Evolutionary conservation across 345 rosid species (phyloP), one percentile per base, ranked within the genome.

Genomic region (Acer campestre): DNA sequence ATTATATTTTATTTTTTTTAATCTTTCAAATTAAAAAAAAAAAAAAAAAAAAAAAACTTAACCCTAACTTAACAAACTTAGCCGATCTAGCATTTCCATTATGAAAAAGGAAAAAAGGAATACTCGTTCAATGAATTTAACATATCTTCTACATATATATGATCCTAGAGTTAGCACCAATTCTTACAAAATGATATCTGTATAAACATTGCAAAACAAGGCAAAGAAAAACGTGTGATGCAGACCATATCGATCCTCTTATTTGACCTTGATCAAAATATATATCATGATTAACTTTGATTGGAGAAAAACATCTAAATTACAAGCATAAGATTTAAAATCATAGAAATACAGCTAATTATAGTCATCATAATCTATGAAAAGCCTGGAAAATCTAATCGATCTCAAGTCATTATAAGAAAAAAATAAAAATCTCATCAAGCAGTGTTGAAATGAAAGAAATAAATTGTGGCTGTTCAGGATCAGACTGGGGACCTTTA

Each of bases 381-480:
- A 55, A 51, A 4, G 53, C 49, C 13, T 59, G 40, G 27, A 40
- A 67, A 16, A 10, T 9, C 59, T 67, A 40, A 72, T 59, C 73
- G 75, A 80, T 20, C 53, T 76, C 68, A 71, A 71, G 59, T 59
- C 11, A 65, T 29, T 7, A 38, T 16, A 29, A 0, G 3, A 0
- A 29, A 29, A 29, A 29, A 29, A 29, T 2, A 29, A 29, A 29
- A 29, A 61, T 55, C 16, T 56, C 38, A 68, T 12, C 20, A 6
- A 75, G 68, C 13, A 67, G 65, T 59, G 31, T 67, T 71, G 42
- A 42, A 44, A 55, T 65, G 73, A 31, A 71, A 29, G 10, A 71
- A 11, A 23, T 0, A 51, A 13, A 13, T 16, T 14, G 56, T 51
- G 56, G 18, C 18, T 51, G 18, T 49, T 4, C 56, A 48, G 53